A percentile compares a stretch with the other conserved stretches of the same genome.
Evolutionary conservation across 2,329 filamentous ascomycete genomes (phyloP).

Genomic region (Neophaeococcomyces aloes): DNA sequence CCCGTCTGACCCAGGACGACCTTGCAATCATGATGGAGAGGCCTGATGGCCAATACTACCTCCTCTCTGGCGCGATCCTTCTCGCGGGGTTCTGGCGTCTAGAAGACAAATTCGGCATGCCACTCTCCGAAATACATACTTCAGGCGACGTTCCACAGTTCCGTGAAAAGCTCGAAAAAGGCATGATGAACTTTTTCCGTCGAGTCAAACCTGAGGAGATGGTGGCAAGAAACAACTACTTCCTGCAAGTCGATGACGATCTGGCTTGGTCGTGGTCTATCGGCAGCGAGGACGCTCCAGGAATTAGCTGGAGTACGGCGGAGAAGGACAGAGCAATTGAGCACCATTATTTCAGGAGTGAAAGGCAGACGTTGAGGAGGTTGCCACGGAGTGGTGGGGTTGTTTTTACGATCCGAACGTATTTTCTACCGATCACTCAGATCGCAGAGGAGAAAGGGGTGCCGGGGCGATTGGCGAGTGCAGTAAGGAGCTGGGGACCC

Average conservation of each 20-base stretch:
- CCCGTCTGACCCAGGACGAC: slow-evolving; percentile 68
- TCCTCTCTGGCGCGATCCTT: slow-evolving; percentile 61
- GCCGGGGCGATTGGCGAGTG: slow-evolving; percentile 65
- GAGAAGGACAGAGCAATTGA: slow-evolving; percentile 62
- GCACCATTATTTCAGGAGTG: slow-evolving; percentile 66
- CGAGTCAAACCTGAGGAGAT: slow-evolving; percentile 58
- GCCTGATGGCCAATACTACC: slow-evolving; percentile 66
- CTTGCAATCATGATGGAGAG: slow-evolving; percentile 73
- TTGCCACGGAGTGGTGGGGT: slow-evolving; percentile 49
- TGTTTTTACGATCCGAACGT: slow-evolving; percentile 70
- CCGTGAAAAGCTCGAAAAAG: slow-evolving; percentile 59
- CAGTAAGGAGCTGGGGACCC: slow-evolving; percentile 69
- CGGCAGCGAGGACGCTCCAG: slow-evolving; percentile 56
- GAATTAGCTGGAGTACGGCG: slow-evolving; percentile 63
- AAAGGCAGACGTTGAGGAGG: slow-evolving; percentile 59
- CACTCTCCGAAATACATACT: slow-evolving; percentile 67
- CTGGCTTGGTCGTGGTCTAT: slow-evolving; percentile 69
- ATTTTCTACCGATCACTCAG: slow-evolving; percentile 61
- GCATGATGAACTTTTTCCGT: slow-evolving; percentile 73
- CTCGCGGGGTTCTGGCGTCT: slow-evolving; percentile 77
- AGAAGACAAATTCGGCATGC: slow-evolving; percentile 71
- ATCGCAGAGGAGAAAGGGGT: slow-evolving; percentile 64
- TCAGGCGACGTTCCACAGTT: slow-evolving; percentile 65
- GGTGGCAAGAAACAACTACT: slow-evolving; percentile 69
- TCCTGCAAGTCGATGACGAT: slow-evolving; percentile 72